Base-by-base conservation (phyloP, 352 stramenopile species). In the Phytopythium chamaehyphon region DNA sequence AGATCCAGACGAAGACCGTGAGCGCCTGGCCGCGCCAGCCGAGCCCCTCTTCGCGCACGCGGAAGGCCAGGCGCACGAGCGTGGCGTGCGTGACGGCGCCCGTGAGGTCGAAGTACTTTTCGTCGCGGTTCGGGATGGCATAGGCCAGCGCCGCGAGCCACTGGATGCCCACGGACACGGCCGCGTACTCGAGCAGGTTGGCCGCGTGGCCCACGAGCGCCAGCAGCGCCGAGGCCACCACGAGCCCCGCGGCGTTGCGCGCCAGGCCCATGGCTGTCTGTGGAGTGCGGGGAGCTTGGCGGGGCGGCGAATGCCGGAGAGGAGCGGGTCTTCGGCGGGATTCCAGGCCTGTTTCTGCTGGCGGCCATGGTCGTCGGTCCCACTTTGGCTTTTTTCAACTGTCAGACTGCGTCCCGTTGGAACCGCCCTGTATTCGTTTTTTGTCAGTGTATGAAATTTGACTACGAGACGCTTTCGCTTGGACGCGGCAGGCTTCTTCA, bases 51-150 rank as follows among this genome's bases (percentile, higher is more conserved):
- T 7, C 33, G 31, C 49, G 62, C 10, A 59, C 31, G 1, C 24
- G 47, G 36, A 71, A 77, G 40, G 69, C 71, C 16, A 86, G 52
- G 23, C 85, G 53, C 28, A 77, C 81, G 26, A 93, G 65, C 2
- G 57, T 48, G 24, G 73, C 76, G 57, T 87, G 91, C 21, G 86
- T 95, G 26, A 70, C 48, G n/a, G 84, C 77, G 40, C 86, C 86
- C 16, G 82, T 93, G 45, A 94, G 61, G 58, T 96, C 86, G 57
- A 91, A 93, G 56, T 83, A 89, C 16, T 65, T 82, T 59, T 95
- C 86, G 51, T 83, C 74, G 35, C 89, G 64, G 36, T 71, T 72
- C 23, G 82, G 82, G 24, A 92, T 64, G 16, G 74, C 76, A 60
- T 90, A 77, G 28, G 71, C 26, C 26, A 90, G 36, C n/a, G 70